Evolutionary conservation across 306 rosid genomes (phyloP).

Genomic region (Pyrus bretschneideri): DNA sequence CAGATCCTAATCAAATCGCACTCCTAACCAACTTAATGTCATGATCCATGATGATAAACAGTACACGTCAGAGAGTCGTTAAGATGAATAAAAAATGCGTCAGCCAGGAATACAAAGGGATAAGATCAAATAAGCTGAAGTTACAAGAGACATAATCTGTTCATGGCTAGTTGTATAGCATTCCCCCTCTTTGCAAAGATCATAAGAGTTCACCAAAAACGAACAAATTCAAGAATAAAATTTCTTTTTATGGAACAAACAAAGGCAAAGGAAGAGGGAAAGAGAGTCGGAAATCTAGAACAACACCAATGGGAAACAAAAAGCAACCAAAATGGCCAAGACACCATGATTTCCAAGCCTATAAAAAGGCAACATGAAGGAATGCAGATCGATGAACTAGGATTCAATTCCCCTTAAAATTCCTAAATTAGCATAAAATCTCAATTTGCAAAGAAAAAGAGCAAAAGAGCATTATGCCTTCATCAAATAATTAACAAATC

Average conservation of each 20-base stretch:
- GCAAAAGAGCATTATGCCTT: neutral
- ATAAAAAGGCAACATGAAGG: too few relatives aligned
- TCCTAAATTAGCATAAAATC: too few relatives aligned
- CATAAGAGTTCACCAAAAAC: neutral
- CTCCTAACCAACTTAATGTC: neutral
- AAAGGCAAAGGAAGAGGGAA: too few relatives aligned
- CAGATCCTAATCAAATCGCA: neutral
- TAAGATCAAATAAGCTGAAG: neutral
- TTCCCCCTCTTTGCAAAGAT: neutral
- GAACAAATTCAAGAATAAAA: neutral
- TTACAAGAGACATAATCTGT: neutral
- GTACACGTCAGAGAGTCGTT: neutral
- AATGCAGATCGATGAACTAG: neutral
- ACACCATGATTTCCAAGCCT: too few relatives aligned
- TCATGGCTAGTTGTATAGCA: neutral
- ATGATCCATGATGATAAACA: neutral
- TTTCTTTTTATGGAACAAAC: too few relatives aligned
- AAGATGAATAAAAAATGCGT: neutral
- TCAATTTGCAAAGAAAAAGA: neutral
- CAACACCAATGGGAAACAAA: too few relatives aligned
- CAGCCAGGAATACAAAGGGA: neutral
- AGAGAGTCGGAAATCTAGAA: too few relatives aligned
- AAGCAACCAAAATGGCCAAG: too few relatives aligned
- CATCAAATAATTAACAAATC: neutral
- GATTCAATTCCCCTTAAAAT: neutral